A percentile compares a stretch with the other conserved stretches of the same genome.
phyloP scores from a whole-genome alignment of 73 alveolate genomes.

The Urostyla sp. region DNA sequence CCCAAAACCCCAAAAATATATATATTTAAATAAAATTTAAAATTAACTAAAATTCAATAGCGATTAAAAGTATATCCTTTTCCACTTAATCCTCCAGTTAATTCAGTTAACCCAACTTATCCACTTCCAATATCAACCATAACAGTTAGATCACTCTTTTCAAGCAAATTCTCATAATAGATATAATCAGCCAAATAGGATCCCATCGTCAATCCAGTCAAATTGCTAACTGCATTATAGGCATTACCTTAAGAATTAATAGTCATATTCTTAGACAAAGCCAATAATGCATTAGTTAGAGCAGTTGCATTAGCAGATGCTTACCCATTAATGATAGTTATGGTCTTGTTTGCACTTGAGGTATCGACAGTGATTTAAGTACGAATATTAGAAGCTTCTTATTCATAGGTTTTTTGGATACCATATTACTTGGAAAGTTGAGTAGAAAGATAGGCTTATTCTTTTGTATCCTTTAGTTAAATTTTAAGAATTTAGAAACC shows the following conservation, averaged over 20 bases:
- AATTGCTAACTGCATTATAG: not conserved
- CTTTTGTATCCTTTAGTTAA: no score
- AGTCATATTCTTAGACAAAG: constrained; percentile 66
- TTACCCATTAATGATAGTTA: constrained; percentile 70
- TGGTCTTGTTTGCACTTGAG: constrained; percentile 77
- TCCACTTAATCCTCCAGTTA: not conserved
- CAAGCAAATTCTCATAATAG: constrained; percentile 48
- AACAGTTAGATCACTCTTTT: constrained; percentile 27
- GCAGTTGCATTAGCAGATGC: constrained; percentile 79
- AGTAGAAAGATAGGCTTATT: no score
- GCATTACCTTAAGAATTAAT: constrained; percentile 64
- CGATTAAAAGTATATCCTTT: constrained; percentile 21
- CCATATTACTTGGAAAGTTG: constrained; percentile 80
- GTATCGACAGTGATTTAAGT: constrained; percentile 80
- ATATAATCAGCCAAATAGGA: constrained; percentile 51
- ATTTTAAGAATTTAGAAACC: no score
- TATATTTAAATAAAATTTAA: no score
- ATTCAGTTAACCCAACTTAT: not conserved
- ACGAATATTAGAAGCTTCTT: constrained; percentile 79
- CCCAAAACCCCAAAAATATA: no score
- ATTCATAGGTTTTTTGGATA: constrained; percentile 76
- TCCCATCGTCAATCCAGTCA: constrained; percentile 36
- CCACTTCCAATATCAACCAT: constrained; percentile 50
- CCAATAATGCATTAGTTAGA: constrained; percentile 70
- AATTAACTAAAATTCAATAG: no score